These are phyloP conservation scores for Cryphonectria parasitica DNA, from an alignment of 2,329 filamentous ascomycete genomes.

Conservation along the genomic window DNA sequence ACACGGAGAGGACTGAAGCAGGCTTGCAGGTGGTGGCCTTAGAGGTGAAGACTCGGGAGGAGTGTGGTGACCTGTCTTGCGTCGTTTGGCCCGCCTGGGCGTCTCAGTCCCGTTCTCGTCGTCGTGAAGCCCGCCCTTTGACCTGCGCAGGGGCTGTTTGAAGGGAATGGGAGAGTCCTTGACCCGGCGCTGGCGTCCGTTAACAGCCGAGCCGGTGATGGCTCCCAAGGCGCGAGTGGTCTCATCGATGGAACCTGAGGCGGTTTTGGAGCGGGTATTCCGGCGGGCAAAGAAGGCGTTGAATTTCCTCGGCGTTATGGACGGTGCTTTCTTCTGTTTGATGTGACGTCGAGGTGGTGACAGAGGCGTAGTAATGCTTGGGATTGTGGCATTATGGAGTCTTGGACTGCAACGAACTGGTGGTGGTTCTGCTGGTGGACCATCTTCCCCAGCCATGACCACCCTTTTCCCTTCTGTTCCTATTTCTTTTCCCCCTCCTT, in stretches of 20 bases:
- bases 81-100: slow-evolving; percentile 40
- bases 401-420: slow-evolving; percentile 22
- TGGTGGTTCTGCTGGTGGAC: slow-evolving; percentile 18
- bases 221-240: slow-evolving; percentile 28
- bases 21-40: slow-evolving; percentile 34
- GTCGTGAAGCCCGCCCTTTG: slow-evolving; percentile 21
- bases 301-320: slow-evolving; percentile 59
- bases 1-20: slow-evolving; percentile 34
- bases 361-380: slow-evolving; percentile 31
- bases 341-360: slow-evolving; percentile 35
- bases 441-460: slow-evolving; percentile 33
- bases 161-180: slow-evolving; percentile 43
- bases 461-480: neutral
- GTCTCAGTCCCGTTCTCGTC: slow-evolving; percentile 21
- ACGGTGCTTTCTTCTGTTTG: slow-evolving; percentile 55
- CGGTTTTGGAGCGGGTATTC: slow-evolving; percentile 33
- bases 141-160: slow-evolving; percentile 33
- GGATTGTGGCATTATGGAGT: slow-evolving; percentile 27
- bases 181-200: slow-evolving; percentile 42
- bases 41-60: slow-evolving; percentile 43
- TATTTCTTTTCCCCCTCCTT: neutral
- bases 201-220: slow-evolving; percentile 45
- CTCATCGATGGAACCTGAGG: slow-evolving; percentile 23
- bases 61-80: slow-evolving; percentile 45
- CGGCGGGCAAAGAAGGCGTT: slow-evolving; percentile 57